Evolutionary conservation across 208 protist genomes (phyloP).

Genomic region (Porcisia hertigi): DNA sequence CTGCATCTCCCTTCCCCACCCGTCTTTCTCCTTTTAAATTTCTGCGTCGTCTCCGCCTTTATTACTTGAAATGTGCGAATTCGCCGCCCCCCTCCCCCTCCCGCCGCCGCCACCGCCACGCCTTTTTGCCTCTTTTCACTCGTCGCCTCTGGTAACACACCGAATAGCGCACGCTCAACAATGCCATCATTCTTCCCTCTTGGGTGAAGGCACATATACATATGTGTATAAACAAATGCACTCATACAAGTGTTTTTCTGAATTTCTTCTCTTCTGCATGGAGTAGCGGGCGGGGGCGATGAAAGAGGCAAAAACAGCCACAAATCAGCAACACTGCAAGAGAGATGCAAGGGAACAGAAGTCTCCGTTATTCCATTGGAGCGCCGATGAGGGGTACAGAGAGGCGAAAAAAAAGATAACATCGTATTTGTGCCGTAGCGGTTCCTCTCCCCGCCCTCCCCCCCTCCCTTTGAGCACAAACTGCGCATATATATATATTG

Average conservation of each 20-base stretch:
- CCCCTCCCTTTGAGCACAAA: background rate
- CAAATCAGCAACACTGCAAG: background rate
- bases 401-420: background rate
- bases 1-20: no score
- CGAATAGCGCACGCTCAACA: background rate
- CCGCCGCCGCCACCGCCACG: background rate
- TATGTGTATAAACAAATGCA: background rate
- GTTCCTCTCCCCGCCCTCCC: background rate
- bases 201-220: background rate
- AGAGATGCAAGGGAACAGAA: background rate
- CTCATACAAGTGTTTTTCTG: background rate
- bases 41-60: background rate
- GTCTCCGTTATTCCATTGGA: background rate
- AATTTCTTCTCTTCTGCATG: background rate
- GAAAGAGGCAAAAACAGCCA: background rate
- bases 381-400: background rate
- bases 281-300: background rate
- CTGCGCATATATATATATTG: background rate
- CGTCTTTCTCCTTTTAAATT: background rate
- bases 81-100: no score
- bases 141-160: background rate
- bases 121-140: background rate
- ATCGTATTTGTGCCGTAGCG: background rate
- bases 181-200: background rate
- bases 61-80: background rate